These are phyloP conservation scores for Penicillium sp. DNA, from an alignment of 2,329 filamentous ascomycete genomes.

Conservation along the genomic window DNA sequence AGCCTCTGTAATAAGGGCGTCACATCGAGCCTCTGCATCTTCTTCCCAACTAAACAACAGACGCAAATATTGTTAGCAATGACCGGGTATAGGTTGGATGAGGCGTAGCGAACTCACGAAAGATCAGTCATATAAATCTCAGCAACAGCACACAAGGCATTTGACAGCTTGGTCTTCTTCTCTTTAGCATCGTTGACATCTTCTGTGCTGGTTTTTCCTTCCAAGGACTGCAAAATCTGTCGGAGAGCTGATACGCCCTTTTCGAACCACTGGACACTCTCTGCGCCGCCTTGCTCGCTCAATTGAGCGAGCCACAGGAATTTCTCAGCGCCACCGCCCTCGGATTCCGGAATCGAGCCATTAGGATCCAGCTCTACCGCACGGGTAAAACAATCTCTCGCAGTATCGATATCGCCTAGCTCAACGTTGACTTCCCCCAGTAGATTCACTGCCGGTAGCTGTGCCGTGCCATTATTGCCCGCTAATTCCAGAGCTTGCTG, in stretches of 20 bases:
- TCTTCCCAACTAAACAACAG: conserved; percentile 66
- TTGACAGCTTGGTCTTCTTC: conserved; percentile 80
- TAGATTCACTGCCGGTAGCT: conserved; percentile 68
- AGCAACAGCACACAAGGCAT: conserved; percentile 88
- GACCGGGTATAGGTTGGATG: not conserved
- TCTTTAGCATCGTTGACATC: conserved; percentile 59
- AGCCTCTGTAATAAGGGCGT: conserved; percentile 86
- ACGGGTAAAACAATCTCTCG: conserved; percentile 71
- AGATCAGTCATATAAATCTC: conserved; percentile 99
- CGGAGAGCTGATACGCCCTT: conserved; percentile 72
- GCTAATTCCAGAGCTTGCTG: conserved; percentile 54
- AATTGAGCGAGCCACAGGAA: conserved; percentile 94
- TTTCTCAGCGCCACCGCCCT: conserved; percentile 87
- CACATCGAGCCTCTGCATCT: conserved; percentile 87
- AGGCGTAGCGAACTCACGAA: conserved; percentile 60
- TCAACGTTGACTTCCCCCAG: conserved; percentile 83
- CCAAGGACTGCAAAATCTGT: conserved; percentile 68
- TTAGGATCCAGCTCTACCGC: conserved; percentile 78
- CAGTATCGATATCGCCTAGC: conserved; percentile 76
- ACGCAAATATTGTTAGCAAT: conserved; percentile 18
- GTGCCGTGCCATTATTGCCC: conserved; percentile 38
- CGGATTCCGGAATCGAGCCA: conserved; percentile 69
- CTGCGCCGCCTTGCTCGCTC: conserved; percentile 65
- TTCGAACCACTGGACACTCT: conserved; percentile 66
- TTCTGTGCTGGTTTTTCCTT: conserved; percentile 50